Evolutionary conservation across 164 flowering plant species (phyloP).

Genomic region (Buxus sempervirens): DNA sequence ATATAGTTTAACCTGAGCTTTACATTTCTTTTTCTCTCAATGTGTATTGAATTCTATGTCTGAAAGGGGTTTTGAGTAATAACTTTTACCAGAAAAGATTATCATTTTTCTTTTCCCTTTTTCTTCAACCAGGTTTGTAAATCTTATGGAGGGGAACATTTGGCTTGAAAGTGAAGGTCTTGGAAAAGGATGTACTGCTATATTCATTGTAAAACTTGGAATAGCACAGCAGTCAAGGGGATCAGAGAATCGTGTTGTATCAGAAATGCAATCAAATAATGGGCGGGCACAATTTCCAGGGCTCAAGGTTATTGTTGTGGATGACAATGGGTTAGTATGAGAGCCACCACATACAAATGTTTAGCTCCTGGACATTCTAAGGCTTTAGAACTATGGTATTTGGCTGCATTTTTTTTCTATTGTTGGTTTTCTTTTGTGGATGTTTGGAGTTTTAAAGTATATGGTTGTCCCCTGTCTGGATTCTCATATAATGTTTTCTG

Average conservation of each 20-base stretch:
- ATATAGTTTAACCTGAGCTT: background rate
- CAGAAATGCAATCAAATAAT: background rate
- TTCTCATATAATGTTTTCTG: no score
- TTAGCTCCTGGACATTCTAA: background rate
- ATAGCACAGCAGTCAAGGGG: background rate
- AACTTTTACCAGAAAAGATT: no score
- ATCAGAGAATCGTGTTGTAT: background rate
- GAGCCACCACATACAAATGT: background rate
- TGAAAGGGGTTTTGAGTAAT: background rate
- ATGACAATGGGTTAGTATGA: slow-evolving; percentile 3
- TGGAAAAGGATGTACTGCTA: slow-evolving; percentile 5
- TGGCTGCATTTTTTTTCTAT: background rate
- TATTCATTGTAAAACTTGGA: slow-evolving; percentile 5
- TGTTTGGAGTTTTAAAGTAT: background rate
- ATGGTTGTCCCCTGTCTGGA: background rate
- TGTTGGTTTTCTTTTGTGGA: background rate
- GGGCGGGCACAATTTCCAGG: background rate
- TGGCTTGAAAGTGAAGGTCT: slow-evolving; percentile 8
- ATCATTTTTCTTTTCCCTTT: background rate
- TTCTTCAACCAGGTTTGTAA: background rate
- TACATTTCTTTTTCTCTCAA: background rate
- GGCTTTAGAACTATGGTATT: background rate
- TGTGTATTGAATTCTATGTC: background rate
- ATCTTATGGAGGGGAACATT: slow-evolving; percentile 2
- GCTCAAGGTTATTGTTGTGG: slow-evolving; percentile 4